These are phyloP conservation scores for Fusarium camptoceras DNA, from an alignment of 2,329 filamentous ascomycete genomes.

Conservation along the genomic window DNA sequence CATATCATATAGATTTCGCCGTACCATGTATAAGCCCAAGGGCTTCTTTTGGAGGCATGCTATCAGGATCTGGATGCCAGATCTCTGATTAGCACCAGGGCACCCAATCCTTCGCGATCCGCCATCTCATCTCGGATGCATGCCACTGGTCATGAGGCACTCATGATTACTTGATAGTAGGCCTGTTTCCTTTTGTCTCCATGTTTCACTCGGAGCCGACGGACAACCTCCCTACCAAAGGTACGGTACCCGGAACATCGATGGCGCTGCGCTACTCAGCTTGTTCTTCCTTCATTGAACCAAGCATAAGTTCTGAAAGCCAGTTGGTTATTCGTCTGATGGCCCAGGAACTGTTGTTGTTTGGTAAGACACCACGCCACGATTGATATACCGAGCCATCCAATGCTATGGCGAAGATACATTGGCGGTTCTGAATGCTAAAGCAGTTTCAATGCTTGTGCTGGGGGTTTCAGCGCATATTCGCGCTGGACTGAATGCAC, in stretches of 20 bases:
- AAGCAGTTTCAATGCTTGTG: background rate
- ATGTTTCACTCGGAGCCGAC: conserved; percentile 33
- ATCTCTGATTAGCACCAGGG: conserved; percentile 4
- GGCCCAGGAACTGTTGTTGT: background rate
- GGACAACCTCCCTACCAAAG: conserved; percentile 20
- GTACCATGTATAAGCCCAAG: background rate
- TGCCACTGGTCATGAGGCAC: background rate
- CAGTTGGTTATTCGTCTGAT: background rate
- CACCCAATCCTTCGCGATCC: background rate
- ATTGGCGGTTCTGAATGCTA: background rate
- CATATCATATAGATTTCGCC: background rate
- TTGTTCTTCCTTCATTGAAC: background rate
- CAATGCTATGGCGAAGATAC: conserved; percentile 4
- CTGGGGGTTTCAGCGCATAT: conserved; percentile 25
- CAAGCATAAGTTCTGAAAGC: background rate
- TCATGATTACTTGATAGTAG: background rate
- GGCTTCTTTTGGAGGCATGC: background rate
- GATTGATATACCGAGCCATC: background rate
- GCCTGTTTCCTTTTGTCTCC: conserved; percentile 7
- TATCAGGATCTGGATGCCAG: conserved; percentile 2
- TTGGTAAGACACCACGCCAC: conserved; percentile 1
- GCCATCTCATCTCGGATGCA: conserved; percentile 5
- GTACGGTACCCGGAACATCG: conserved; percentile 20
- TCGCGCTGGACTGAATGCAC: conserved; percentile 11
- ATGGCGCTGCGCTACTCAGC: conserved; percentile 17